Evolutionary conservation across 1,284 basidiomycete species (phyloP).

Genomic region (Marasmius fiardii): DNA sequence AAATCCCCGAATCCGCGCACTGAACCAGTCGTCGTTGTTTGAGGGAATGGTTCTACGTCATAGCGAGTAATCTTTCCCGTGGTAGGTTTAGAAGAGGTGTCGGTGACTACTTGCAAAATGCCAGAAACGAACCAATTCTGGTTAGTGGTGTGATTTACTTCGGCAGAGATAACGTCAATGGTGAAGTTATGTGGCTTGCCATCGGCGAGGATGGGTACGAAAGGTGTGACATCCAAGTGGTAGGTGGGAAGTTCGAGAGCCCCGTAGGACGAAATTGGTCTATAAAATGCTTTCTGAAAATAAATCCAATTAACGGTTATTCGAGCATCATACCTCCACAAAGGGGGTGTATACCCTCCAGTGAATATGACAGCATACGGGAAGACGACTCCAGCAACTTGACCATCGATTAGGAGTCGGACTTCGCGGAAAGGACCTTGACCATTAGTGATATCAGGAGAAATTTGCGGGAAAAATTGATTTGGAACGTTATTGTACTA

Average conservation of each 20-base stretch:
- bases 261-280: conserved; percentile 77
- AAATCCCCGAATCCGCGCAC: conserved; percentile 39
- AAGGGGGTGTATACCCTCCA: conserved; percentile 70
- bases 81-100: conserved; percentile 58
- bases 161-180: conserved; percentile 72
- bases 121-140: conserved; percentile 80
- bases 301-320: not conserved
- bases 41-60: conserved; percentile 52
- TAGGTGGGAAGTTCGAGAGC: conserved; percentile 79
- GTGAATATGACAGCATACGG: conserved; percentile 82
- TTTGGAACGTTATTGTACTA: conserved; percentile 74
- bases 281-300: conserved; percentile 19
- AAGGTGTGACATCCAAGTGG: conserved; percentile 76
- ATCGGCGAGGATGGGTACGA: conserved; percentile 69
- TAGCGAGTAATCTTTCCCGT: conserved; percentile 65
- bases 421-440: conserved; percentile 80
- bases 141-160: conserved; percentile 60
- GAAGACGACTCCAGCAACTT: conserved; percentile 70
- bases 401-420: conserved; percentile 71
- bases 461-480: conserved; percentile 53
- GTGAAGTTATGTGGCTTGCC: conserved; percentile 65
- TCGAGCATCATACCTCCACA: conserved; percentile 53
- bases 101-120: conserved; percentile 64
- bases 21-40: conserved; percentile 44
- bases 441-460: conserved; percentile 47